Percentiles rank a stretch among this genome's conserved stretches.
phyloP scores from a whole-genome alignment of 1,284 basidiomycete genomes.

The Trichosporon ovoides region DNA sequence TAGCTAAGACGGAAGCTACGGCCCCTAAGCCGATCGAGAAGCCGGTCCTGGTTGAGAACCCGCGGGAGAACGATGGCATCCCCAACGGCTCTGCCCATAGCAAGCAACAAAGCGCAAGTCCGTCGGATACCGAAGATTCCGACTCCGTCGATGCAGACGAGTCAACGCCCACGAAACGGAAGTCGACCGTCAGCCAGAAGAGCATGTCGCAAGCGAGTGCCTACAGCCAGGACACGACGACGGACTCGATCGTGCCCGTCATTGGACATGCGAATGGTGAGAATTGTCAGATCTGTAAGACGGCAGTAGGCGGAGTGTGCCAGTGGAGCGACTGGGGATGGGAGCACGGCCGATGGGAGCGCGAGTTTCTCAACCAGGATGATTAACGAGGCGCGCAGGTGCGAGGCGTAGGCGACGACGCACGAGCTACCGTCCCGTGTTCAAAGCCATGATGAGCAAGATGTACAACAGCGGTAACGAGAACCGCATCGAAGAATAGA shows the following conservation, averaged over 20 bases:
- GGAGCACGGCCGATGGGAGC: slow-evolving; percentile 1
- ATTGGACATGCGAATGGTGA: slow-evolving; percentile 1
- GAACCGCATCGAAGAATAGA: background rate
- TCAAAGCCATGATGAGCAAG: background rate
- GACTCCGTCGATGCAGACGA: background rate
- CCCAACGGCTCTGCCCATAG: background rate
- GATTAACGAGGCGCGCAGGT: background rate
- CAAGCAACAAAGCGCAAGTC: background rate
- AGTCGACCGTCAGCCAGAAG: background rate
- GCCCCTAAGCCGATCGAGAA: background rate
- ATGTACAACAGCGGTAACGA: background rate
- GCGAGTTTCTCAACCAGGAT: background rate
- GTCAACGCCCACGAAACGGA: background rate
- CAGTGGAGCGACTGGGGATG: slow-evolving; percentile 3
- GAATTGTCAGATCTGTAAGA: slow-evolving; percentile 2
- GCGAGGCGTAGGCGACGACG: background rate
- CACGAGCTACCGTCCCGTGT: background rate
- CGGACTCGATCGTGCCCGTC: background rate
- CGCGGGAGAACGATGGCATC: background rate
- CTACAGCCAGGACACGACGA: background rate
- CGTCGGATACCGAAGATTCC: background rate
- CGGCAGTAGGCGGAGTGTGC: slow-evolving; percentile 1
- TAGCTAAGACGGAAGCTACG: background rate
- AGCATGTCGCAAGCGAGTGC: background rate
- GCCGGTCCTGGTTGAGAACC: background rate